Evolutionary conservation across 2,329 filamentous ascomycete species (phyloP).

Genomic region (Bipolaris zeicola): DNA sequence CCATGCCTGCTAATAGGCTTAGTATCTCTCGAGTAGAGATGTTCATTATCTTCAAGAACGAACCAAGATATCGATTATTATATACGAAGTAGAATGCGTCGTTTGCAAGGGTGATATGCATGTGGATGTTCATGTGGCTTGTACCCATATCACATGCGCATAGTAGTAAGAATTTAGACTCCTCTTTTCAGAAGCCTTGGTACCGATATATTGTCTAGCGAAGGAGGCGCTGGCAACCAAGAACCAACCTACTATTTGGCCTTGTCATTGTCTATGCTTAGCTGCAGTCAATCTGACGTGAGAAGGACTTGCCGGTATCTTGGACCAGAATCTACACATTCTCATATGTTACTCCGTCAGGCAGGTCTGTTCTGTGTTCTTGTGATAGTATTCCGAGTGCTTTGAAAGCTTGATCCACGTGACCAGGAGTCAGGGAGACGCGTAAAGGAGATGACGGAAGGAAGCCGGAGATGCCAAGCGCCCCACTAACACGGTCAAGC

Average conservation of each 20-base stretch:
- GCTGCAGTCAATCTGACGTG: background rate
- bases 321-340: background rate
- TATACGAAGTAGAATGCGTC: background rate
- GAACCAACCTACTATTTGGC: background rate
- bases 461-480: slow-evolving; percentile 19
- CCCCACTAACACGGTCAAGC: slow-evolving; percentile 17
- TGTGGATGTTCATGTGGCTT: background rate
- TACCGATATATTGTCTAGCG: background rate
- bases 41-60: background rate
- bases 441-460: background rate
- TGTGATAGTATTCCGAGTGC: background rate
- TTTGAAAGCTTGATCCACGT: background rate
- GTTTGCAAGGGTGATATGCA: background rate
- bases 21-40: background rate
- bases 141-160: background rate
- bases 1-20: background rate
- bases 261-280: background rate
- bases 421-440: background rate
- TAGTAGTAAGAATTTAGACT: background rate
- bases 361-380: too few species aligned
- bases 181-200: background rate
- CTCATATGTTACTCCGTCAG: background rate
- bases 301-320: background rate
- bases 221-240: too few species aligned
- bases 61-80: background rate